These are phyloP conservation scores for Kwoniella newhampshirensis DNA, from an alignment of 768 basidiomycete genomes.

Conservation along the genomic window DNA sequence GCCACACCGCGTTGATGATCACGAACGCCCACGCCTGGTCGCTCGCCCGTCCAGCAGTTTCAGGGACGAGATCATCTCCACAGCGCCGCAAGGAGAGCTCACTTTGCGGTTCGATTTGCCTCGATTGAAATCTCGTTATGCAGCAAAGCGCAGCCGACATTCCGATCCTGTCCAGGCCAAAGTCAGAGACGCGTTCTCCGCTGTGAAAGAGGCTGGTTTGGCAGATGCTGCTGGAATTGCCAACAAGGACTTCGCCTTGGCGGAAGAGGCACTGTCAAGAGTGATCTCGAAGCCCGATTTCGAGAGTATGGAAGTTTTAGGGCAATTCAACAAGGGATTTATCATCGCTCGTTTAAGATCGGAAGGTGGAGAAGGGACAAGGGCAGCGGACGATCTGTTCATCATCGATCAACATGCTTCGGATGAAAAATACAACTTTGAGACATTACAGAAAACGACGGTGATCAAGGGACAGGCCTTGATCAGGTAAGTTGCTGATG, in stretches of 20 bases:
- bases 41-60: constrained; percentile 16
- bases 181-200: constrained; percentile 30
- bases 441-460: constrained; percentile 86
- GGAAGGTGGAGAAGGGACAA: constrained; percentile 5
- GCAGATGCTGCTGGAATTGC: constrained; percentile 46
- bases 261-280: constrained; percentile 69
- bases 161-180: not conserved
- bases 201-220: constrained; percentile 26
- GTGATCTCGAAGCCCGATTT: constrained; percentile 89
- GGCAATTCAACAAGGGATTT: constrained; percentile 96
- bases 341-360: constrained; percentile 73
- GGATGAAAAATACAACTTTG: constrained; percentile 99
- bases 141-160: constrained; percentile 18
- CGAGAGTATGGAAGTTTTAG: constrained; percentile 73
- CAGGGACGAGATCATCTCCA: constrained; percentile 35
- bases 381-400: constrained; percentile 78
- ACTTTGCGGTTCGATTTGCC: constrained; percentile 54
- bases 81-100: constrained; percentile 30
- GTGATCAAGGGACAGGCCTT: constrained; percentile 81
- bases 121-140: constrained; percentile 39
- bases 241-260: constrained; percentile 58
- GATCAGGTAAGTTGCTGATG: constrained; percentile 69
- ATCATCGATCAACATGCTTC: constrained; percentile 96
- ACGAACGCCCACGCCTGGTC: not conserved
- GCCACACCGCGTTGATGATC: not conserved